Conservation (phyloP, 148 eudicot genomes). For the Chenopodium quinoa region DNA sequence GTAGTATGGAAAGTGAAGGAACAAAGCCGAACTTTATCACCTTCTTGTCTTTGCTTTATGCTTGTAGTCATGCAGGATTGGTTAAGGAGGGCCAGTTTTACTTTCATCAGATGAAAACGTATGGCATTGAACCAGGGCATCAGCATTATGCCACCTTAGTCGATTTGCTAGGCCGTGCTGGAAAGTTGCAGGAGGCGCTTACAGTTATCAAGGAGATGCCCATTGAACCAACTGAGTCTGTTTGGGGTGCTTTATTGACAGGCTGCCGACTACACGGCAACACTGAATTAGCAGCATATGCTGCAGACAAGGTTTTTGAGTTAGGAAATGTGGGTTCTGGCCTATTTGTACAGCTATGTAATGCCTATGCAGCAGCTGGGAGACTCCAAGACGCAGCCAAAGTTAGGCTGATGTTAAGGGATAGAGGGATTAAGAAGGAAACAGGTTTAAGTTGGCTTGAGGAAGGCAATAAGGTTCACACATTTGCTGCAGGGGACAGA, state of each 20-base stretch:
- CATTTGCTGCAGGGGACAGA: constrained; percentile 72
- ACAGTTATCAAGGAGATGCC: constrained; percentile 63
- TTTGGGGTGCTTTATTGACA: constrained; percentile 86
- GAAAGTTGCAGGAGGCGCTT: constrained; percentile 67
- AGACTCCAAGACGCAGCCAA: constrained; percentile 81
- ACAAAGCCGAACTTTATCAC: constrained; percentile 82
- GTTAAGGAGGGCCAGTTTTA: constrained; percentile 67
- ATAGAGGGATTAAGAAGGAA: constrained; percentile 78
- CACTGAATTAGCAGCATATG: constrained; percentile 76
- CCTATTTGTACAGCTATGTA: constrained; percentile 57
- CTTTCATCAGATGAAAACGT: constrained; percentile 57
- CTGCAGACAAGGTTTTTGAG: constrained; percentile 74
- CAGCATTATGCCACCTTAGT: constrained; percentile 84
- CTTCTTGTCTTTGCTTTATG: constrained; percentile 67
- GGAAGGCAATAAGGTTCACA: constrained; percentile 68
- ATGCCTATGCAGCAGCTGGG: constrained; percentile 83
- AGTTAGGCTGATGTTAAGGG: constrained; percentile 71
- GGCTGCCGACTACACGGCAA: constrained; percentile 64
- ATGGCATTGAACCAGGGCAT: constrained; percentile 62
- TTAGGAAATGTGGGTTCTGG: constrained; percentile 71
- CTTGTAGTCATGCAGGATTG: constrained; percentile 85
- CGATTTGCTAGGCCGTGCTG: constrained; percentile 80
- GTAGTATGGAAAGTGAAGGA: constrained; percentile 40
- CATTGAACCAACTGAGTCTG: constrained; percentile 72
- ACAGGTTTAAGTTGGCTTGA: constrained; percentile 93